Base-by-base conservation (phyloP, 495 filamentous ascomycete species). In the Podospora anserina region DNA sequence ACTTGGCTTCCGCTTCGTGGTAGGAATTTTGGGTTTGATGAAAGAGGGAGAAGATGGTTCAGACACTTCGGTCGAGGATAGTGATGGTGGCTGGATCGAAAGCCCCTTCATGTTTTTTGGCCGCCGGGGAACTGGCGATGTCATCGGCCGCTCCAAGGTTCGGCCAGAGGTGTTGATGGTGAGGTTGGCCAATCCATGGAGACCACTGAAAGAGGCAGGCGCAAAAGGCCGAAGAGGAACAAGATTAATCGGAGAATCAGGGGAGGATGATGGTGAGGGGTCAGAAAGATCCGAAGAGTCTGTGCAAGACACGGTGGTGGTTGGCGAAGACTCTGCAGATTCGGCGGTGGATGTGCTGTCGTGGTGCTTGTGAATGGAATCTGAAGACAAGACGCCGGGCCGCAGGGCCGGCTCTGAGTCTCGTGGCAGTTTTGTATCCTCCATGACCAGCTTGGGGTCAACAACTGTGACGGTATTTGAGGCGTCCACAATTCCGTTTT, bases 261-360 rank as follows among this genome's bases (percentile, higher is more conserved):
- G 92, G 2, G 94, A 97, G 2, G 95, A 95, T 18, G 90, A 91
- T 6, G 94, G 93, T 4, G 95, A 97, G 9, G 92, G 88, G 68
- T 97, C 94, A n/a, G 93, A 92, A 28, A 92, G 84, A 19, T 91
- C 91, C 18, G 90, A 90, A 9, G 93, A 94, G 75, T 94, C 95
- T 57, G 94, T 90, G 15, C 93, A 97, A 16, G 93, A 97, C n/a
- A 94, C 86, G 1, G 94, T 97, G 2, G 93, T 98, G 19, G 95
- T 97, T 0, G 95, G 95, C 20, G 95, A 98, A 7, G 94, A 96
- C 73, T 97, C 93, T 28, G 89, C 91, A 3, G 95, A 99, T 60
- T 90, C 93, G 9, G 92, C 92, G 57, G 87, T 96, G 28, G 92
- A 94, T n/a, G 87, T 87, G 76, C 87, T 89, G 72, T 87, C 83